Percentiles rank a stretch among this genome's conserved stretches.
These are phyloP conservation scores for Phytopythium kandeliae DNA, from an alignment of 352 stramenopile species.

Conservation along the genomic window DNA sequence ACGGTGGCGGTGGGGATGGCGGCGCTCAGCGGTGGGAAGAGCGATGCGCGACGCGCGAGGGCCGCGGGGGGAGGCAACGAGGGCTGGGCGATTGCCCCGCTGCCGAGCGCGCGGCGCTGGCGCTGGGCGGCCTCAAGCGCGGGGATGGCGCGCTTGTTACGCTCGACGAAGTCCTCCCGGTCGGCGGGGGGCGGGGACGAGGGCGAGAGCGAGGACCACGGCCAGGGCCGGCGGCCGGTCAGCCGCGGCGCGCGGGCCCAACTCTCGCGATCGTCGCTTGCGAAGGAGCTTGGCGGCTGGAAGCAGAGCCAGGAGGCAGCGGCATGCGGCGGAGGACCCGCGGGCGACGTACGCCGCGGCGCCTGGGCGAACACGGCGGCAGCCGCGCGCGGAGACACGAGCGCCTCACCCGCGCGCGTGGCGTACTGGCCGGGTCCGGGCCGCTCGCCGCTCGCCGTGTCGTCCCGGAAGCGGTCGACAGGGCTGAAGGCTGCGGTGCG, in stretches of 20 bases:
- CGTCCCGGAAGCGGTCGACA: slow-evolving; percentile 49
- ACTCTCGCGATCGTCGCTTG: slow-evolving; percentile 21
- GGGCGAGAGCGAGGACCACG: no score
- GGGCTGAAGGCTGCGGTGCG: slow-evolving; percentile 51
- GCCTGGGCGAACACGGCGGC: slow-evolving; percentile 49
- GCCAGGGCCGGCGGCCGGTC: slow-evolving; percentile 6
- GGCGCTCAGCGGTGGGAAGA: slow-evolving; percentile 14
- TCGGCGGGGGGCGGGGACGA: slow-evolving; percentile 3
- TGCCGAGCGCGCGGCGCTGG: slow-evolving; percentile 7
- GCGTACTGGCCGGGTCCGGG: slow-evolving; percentile 51
- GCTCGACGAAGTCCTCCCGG: slow-evolving; percentile 19
- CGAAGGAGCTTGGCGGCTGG: slow-evolving; percentile 33
- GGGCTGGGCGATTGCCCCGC: slow-evolving; percentile 2
- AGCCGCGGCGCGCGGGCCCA: slow-evolving; percentile 44
- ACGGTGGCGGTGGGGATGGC: no score
- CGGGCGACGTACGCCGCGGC: slow-evolving; percentile 21
- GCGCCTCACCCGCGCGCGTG: slow-evolving; percentile 16
- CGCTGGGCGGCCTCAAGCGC: slow-evolving; percentile 20
- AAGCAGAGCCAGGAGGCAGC: slow-evolving; percentile 43
- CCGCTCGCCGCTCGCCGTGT: slow-evolving; percentile 23
- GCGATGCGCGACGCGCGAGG: slow-evolving; percentile 26
- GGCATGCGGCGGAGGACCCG: slow-evolving; percentile 2
- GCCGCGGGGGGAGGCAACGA: background rate
- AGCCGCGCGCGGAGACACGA: slow-evolving; percentile 20
- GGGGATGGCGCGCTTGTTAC: slow-evolving; percentile 23